Evolutionary conservation across 495 filamentous ascomycete species (phyloP).

Genomic region (Annulohypoxylon nitens): DNA sequence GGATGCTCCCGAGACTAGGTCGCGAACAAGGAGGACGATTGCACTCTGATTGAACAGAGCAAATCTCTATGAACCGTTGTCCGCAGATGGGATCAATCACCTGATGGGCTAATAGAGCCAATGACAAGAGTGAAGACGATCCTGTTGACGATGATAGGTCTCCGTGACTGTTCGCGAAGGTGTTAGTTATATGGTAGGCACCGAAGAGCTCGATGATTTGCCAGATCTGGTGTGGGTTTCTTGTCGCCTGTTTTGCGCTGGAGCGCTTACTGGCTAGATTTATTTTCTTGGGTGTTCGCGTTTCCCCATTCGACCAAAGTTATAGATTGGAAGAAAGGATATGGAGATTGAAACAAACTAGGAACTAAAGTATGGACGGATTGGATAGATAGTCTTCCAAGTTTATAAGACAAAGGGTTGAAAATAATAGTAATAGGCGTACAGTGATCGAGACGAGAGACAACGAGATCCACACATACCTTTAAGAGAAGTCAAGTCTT

Average conservation of each 20-base stretch:
- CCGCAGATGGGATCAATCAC: constrained; percentile 65
- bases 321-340: constrained; percentile 27
- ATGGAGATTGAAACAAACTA: constrained; percentile 9
- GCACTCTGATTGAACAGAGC: constrained; percentile 56
- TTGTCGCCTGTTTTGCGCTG: constrained; percentile 52
- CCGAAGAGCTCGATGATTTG: constrained; percentile 61
- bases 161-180: constrained; percentile 55
- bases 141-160: constrained; percentile 62
- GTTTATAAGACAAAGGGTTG: constrained; percentile 28
- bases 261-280: constrained; percentile 51
- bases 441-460: constrained; percentile 8
- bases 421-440: neutral
- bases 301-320: constrained; percentile 24
- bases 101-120: constrained; percentile 60
- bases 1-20: constrained; percentile 37
- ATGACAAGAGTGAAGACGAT: constrained; percentile 55
- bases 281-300: constrained; percentile 25
- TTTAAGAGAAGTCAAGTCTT: constrained; percentile 16
- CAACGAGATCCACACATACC: constrained; percentile 35
- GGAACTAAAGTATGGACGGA: neutral
- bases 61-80: constrained; percentile 56
- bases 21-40: constrained; percentile 34
- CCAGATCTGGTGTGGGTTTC: constrained; percentile 46
- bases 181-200: constrained; percentile 51
- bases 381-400: constrained; percentile 11